These are phyloP conservation scores for Lactarius vividus DNA, from an alignment of 768 basidiomycete species.

Conservation along the genomic window DNA sequence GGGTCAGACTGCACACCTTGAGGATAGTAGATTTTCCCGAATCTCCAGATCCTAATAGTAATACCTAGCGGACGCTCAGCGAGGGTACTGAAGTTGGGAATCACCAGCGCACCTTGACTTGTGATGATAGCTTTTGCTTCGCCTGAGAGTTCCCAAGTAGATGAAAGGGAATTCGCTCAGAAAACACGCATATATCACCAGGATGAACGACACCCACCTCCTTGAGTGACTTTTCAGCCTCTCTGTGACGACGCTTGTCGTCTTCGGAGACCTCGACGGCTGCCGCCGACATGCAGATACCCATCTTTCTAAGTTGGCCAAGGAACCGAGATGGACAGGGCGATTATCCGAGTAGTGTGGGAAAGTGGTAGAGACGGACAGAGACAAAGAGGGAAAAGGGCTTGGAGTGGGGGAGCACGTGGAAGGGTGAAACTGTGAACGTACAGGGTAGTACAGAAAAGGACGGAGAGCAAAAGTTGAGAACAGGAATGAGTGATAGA, in stretches of 20 bases:
- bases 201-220: constrained; percentile 48
- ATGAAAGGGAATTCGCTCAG: neutral
- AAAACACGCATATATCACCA: constrained; percentile 9
- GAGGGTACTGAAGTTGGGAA: neutral
- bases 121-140: constrained; percentile 50
- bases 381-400: constrained; percentile 1
- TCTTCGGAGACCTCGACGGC: constrained; percentile 65
- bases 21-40: constrained; percentile 91
- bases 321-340: constrained; percentile 5
- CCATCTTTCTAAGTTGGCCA: constrained; percentile 17
- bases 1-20: constrained; percentile 49
- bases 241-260: constrained; percentile 60
- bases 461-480: neutral
- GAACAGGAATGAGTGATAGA: constrained; percentile 1
- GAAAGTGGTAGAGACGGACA: constrained; percentile 2
- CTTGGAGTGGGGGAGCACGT: neutral
- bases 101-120: constrained; percentile 63
- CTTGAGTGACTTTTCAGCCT: constrained; percentile 74
- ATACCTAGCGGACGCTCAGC: constrained; percentile 48
- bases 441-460: constrained; percentile 2
- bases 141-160: constrained; percentile 11
- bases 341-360: neutral
- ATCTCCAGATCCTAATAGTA: constrained; percentile 90
- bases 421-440: neutral
- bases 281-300: constrained; percentile 49